These are phyloP conservation scores for Rhypophila decipiens DNA, from an alignment of 495 filamentous ascomycete genomes.

Conservation along the genomic window DNA sequence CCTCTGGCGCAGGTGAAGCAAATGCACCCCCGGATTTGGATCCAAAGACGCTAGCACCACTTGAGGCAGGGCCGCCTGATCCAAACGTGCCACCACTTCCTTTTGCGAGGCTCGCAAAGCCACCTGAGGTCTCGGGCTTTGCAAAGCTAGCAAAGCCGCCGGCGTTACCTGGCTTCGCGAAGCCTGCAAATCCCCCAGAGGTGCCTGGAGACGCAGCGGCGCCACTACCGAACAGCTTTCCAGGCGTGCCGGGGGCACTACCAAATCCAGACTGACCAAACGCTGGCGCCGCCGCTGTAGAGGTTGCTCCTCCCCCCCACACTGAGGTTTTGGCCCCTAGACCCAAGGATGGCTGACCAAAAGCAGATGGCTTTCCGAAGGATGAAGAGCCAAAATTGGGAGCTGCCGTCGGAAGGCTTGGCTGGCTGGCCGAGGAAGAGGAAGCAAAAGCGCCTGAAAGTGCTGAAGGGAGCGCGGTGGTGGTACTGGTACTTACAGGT, in stretches of 20 bases:
- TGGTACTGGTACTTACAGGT: slow-evolving; percentile 22
- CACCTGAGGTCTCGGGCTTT: slow-evolving; percentile 25
- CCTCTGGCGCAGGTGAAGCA: slow-evolving; percentile 28
- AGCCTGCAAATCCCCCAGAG: slow-evolving; percentile 50
- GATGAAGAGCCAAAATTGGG: slow-evolving; percentile 28
- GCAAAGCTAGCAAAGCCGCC: slow-evolving; percentile 26
- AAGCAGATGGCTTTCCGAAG: slow-evolving; percentile 33
- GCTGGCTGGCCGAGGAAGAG: slow-evolving; percentile 19
- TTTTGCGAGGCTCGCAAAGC: slow-evolving; percentile 57
- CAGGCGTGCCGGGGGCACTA: too few relatives aligned
- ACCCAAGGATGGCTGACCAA: slow-evolving; percentile 44
- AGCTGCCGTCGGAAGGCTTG: slow-evolving; percentile 27
- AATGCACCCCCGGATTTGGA: slow-evolving; percentile 35
- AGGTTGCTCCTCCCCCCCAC: too few relatives aligned
- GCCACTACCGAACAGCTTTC: slow-evolving; percentile 30
- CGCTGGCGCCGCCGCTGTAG: slow-evolving; percentile 27
- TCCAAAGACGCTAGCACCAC: slow-evolving; percentile 44
- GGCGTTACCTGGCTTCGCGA: slow-evolving; percentile 17
- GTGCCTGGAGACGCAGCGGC: slow-evolving; percentile 14
- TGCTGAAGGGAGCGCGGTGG: too few relatives aligned
- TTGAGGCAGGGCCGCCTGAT: slow-evolving; percentile 32
- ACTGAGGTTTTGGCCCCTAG: too few relatives aligned
- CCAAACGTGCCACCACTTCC: slow-evolving; percentile 49
- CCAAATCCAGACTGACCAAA: slow-evolving; percentile 48
- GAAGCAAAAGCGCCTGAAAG: slow-evolving; percentile 24